Evolutionary conservation across 2,329 filamentous ascomycete species (phyloP), one percentile per base, ranked within the genome.

Genomic region (Fusarium sp.): DNA sequence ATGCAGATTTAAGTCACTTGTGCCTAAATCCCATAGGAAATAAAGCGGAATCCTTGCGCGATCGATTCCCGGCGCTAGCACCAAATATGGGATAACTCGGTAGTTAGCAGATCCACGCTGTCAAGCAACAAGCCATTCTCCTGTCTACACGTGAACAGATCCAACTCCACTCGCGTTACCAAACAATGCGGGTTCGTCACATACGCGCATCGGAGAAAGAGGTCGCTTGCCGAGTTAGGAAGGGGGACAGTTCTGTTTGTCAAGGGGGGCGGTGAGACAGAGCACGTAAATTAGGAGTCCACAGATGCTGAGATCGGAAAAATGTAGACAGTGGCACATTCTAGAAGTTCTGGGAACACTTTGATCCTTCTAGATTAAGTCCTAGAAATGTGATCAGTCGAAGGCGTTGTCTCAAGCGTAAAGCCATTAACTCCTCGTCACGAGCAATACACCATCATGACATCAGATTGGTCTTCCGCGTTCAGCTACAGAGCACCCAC

Each of bases 321-420:
- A 7, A 22, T 30, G 22, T 5, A 22, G 28, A 62, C 20, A 17
- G 26, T 36, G 48, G 38, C 38, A 26, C 13, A 9, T n/a, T 70
- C 59, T 70, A 70, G 66, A 70, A 70, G 59, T 18, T 14, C 47
- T 66, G 10, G 12, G 41, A 41, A 14, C 36, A 12, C n/a, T n/a
- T n/a, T 15, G 9, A 1, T 28, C 5, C 28, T 36, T 66, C 20
- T 42, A 4, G 30, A 15, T 17, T 17, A 6, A 24, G n/a, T 14
- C 11, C 2, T 3, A 8, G 20, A 50, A 54, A 39, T 26, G 32
- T 45, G n/a, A 53, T 41, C 13, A 10, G 28, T 32, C 14, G 35
- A 53, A 12, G n/a, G 35, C 15, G 35, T 24, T 26, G 39, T 48
- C 22, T n/a, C 14, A 30, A 15, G 41, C 32, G 55, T 20, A 53